phyloP scores from a whole-genome alignment of 1,284 basidiomycete species.

The Paramarasmius palmivorus region DNA sequence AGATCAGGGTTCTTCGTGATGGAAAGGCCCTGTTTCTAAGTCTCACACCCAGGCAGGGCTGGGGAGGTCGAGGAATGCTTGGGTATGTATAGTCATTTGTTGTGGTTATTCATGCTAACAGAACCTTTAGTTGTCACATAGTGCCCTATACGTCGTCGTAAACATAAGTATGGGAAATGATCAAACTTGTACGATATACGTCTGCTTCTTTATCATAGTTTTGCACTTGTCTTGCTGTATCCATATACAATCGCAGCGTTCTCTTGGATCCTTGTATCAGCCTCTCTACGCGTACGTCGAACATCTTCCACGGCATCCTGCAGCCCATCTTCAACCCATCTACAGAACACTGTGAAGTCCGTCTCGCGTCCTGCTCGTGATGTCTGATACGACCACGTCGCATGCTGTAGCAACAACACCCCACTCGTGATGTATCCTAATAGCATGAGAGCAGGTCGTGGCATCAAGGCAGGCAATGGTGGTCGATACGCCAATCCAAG shows the following conservation, averaged over 20 bases:
- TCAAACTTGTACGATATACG: neutral
- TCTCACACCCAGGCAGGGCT: slow-evolving; percentile 45
- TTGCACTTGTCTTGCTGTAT: neutral
- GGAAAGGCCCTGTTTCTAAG: slow-evolving; percentile 31
- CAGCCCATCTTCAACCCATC: slow-evolving; percentile 59
- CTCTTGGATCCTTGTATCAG: neutral
- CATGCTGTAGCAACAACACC: slow-evolving; percentile 64
- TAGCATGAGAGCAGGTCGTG: slow-evolving; percentile 57
- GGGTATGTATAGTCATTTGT: slow-evolving; percentile 51
- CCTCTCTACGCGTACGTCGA: slow-evolving; percentile 26
- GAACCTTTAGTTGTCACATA: slow-evolving; percentile 65
- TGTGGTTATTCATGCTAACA: neutral
- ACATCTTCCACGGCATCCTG: slow-evolving; percentile 41
- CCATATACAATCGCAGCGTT: slow-evolving; percentile 12
- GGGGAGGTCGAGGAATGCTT: slow-evolving; percentile 75
- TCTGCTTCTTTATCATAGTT: slow-evolving; percentile 3
- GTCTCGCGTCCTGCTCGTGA: slow-evolving; percentile 31
- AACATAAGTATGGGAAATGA: neutral
- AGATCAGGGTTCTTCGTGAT: slow-evolving; percentile 41
- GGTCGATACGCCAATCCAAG: slow-evolving; percentile 35
- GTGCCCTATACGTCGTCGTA: slow-evolving; percentile 49
- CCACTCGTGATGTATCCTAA: slow-evolving; percentile 53
- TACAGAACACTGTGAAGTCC: slow-evolving; percentile 53
- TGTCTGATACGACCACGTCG: slow-evolving; percentile 51
- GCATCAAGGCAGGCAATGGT: slow-evolving; percentile 45